phyloP scores from a whole-genome alignment of 108 stramenopile species.

The Skeletonema grethae region DNA sequence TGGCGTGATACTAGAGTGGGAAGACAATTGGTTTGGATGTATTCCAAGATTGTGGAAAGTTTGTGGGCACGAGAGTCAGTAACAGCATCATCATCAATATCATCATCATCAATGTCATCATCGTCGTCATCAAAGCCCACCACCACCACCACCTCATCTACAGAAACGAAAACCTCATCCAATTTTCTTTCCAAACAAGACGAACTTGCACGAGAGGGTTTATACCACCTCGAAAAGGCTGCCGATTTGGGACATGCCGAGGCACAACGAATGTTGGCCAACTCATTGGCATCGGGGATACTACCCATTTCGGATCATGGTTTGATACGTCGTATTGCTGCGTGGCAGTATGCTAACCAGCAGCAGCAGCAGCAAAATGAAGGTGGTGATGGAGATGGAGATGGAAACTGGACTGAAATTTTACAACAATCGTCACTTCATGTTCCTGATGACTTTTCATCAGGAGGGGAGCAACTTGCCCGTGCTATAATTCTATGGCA shows the following conservation, averaged over 20 bases:
- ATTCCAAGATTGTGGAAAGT: conserved; percentile 11
- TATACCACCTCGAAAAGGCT: conserved; percentile 65
- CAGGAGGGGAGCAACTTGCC: conserved; percentile 47
- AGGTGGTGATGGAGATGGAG: not conserved
- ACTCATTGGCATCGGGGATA: conserved; percentile 72
- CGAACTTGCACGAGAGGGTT: conserved; percentile 33
- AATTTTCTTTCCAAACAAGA: conserved; percentile 32
- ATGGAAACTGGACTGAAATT: conserved; percentile 34
- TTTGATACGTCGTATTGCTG: conserved; percentile 37
- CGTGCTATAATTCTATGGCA: conserved; percentile 76
- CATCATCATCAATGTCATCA: conserved; percentile 9
- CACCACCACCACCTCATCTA: not conserved
- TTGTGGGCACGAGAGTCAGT: conserved; percentile 14
- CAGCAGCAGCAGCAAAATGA: not conserved
- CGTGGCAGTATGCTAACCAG: conserved; percentile 25
- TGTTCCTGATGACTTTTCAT: conserved; percentile 57
- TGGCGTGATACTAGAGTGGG: conserved; percentile 47
- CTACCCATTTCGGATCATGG: conserved; percentile 63
- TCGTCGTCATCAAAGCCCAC: conserved; percentile 1
- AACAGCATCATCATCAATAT: conserved; percentile 4
- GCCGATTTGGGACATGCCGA: conserved; percentile 72
- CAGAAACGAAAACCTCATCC: not conserved
- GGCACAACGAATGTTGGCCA: conserved; percentile 78
- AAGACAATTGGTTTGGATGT: conserved; percentile 25
- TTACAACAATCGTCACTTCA: conserved; percentile 41